A percentile compares a stretch with the other conserved stretches of the same genome.
Evolutionary conservation across 129 eudicot genomes (phyloP).

Genomic region (Scalesia atractyloides): DNA sequence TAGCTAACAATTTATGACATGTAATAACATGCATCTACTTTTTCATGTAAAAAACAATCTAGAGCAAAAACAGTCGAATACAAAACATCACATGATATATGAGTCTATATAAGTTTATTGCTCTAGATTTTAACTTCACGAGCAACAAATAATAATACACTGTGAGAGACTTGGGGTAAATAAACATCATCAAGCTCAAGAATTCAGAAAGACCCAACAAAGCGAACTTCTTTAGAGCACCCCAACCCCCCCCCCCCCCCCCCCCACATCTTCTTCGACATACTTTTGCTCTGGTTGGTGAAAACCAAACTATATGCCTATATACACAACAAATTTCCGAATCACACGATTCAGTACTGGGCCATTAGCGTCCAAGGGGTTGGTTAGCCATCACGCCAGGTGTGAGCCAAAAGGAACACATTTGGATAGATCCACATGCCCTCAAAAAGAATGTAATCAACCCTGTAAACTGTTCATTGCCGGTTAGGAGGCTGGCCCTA

Average conservation of each 20-base stretch:
- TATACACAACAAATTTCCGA: constrained; percentile 65
- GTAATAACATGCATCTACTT: constrained; percentile 16
- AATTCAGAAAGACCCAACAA: constrained; percentile 28
- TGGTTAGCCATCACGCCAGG: too few species aligned
- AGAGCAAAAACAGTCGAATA: constrained; percentile 15
- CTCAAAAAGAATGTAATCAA: constrained; percentile 40
- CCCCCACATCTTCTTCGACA: constrained; percentile 7
- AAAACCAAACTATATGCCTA: constrained; percentile 25
- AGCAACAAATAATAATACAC: constrained; percentile 40
- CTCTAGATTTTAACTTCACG: not conserved
- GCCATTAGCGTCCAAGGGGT: too few species aligned
- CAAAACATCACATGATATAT: constrained; percentile 11
- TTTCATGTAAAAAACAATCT: constrained; percentile 14
- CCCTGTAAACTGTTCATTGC: constrained; percentile 19
- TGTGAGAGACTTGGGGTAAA: constrained; percentile 10
- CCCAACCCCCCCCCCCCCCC: constrained; percentile 16
- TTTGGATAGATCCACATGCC: constrained; percentile 23
- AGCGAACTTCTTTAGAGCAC: constrained; percentile 28
- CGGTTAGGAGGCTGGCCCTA: constrained; percentile 29
- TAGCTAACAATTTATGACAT: not conserved
- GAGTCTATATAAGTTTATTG: too few species aligned
- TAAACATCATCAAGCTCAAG: constrained; percentile 26
- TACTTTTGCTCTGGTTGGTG: constrained; percentile 39
- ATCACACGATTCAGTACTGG: constrained; percentile 12
- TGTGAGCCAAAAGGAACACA: constrained; percentile 7